Conservation (phyloP, 345 rosid genomes). For the Populus euphratica region DNA sequence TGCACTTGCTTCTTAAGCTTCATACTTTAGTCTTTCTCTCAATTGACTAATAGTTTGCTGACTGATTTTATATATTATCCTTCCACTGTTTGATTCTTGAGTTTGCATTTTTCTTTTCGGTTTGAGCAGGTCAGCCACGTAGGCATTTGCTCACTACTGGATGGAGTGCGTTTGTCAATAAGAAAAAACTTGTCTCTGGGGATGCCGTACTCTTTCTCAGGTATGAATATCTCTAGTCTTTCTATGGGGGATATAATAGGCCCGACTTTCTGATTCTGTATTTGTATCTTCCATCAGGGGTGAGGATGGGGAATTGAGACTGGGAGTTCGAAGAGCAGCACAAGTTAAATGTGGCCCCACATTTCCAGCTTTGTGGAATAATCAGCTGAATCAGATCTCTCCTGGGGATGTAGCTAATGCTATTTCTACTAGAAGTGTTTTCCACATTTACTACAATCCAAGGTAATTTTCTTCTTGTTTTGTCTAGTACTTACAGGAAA, state of each 20-base stretch:
- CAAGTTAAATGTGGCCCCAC: constrained; percentile 56
- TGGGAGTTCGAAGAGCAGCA: constrained; percentile 90
- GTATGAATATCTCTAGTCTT: constrained; percentile 27
- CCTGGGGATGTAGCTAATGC: constrained; percentile 67
- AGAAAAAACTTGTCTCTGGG: constrained; percentile 97
- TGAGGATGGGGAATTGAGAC: constrained; percentile 82
- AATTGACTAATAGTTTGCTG: not conserved
- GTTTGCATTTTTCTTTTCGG: constrained; percentile 5
- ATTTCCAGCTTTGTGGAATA: constrained; percentile 45
- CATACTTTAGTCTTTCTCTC: not conserved
- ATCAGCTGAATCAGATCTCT: constrained; percentile 52
- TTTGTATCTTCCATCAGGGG: constrained; percentile 51
- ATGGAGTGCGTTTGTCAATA: constrained; percentile 97
- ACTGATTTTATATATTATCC: not conserved
- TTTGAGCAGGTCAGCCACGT: constrained; percentile 81
- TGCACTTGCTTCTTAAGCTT: not conserved
- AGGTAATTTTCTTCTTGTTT: constrained; percentile 44
- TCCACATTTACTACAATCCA: constrained; percentile 87
- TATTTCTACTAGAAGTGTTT: constrained; percentile 50
- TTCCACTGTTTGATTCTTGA: not conserved
- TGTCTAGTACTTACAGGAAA: not conserved
- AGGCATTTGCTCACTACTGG: constrained; percentile 99
- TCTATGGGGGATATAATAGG: not conserved
- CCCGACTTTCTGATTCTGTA: not conserved
- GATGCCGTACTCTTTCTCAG: constrained; percentile 98